Base-by-base conservation (phyloP, 192 early-diverging fungal species). In the Entophlyctis helioformis region DNA sequence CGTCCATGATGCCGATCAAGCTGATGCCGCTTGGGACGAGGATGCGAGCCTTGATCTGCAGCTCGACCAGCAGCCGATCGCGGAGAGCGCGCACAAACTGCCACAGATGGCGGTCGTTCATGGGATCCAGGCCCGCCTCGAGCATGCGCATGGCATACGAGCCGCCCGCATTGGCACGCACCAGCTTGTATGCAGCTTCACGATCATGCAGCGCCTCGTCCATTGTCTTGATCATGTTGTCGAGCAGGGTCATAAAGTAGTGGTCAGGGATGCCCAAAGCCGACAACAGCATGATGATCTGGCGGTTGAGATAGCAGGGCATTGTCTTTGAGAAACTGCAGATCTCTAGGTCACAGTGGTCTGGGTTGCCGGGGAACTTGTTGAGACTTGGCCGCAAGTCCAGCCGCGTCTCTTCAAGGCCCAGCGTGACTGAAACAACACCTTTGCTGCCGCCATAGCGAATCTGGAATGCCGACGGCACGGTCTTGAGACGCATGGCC, bases 381-480 rank as follows among this genome's bases (percentile, higher is more conserved):
- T 49, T 51, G 46, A 76, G 71, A 39, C 66, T 71, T 0, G 63
- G 71, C 9, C 82, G 66, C 0, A 84, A 50, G 19, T 66, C 46
- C 0, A 84, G 56, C 11, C 58, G 38, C 1, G 48, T 56, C 0
- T 36, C 57, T 2, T 1, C n/a, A 8, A 75, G 31, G 21, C 24
- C 12, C 5, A 59, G 53, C 1, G 59, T 55, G n/a, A 66, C 45
- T 0, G 60, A 63, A 7, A 85, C 35, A 1, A 82, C 49, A 74
- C 56, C 56, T 26, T 57, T 57, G 12, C 24, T 21, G 4, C 56
- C 56, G 76, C 18, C 76, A 62, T 76, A 48, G 16, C 83, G 62
- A 25, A 85, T 81, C 50, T 85, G 83, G 12, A 78, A 71, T 5
- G 80, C 83, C 18, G 62, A 60, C 0, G 83, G 83, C 6, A 11